These are phyloP conservation scores for Cyberlindnera mycetangii DNA, from an alignment of 805 yeast genomes.

Conservation along the genomic window DNA sequence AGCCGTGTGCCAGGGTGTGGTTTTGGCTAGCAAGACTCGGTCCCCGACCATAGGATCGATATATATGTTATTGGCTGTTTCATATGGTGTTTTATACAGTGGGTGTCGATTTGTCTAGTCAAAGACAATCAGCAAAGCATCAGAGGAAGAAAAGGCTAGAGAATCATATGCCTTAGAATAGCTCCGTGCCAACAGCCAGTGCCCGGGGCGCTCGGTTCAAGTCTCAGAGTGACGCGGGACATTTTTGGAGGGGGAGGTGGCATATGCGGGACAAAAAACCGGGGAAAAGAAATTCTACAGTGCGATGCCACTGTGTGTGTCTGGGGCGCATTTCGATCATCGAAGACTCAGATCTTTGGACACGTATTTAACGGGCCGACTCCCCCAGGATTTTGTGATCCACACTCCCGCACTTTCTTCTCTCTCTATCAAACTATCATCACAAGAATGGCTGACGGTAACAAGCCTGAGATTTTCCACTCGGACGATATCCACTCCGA, in stretches of 20 bases:
- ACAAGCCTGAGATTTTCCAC: conserved; percentile 30
- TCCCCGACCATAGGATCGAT: too few species aligned
- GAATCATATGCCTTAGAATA: too few species aligned
- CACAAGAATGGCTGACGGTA: conserved; percentile 26
- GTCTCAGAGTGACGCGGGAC: not conserved
- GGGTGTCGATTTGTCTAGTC: too few species aligned
- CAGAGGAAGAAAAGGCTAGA: too few species aligned
- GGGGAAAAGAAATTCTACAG: conserved; percentile 4
- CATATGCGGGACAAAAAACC: conserved; percentile 1
- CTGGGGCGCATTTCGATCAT: conserved; percentile 3
- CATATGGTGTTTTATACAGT: too few species aligned
- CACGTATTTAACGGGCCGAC: conserved; percentile 1
- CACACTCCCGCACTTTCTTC: too few species aligned
- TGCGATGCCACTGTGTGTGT: not conserved
- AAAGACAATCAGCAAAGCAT: too few species aligned
- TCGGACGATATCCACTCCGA: conserved; percentile 31
- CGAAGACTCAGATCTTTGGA: not conserved
- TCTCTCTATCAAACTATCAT: not conserved
- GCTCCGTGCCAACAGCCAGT: too few species aligned
- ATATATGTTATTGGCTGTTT: too few species aligned
- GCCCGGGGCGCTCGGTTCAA: not conserved
- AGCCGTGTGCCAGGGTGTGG: too few species aligned
- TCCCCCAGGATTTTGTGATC: not conserved
- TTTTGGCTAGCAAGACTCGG: too few species aligned
- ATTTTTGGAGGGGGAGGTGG: not conserved